Evolutionary conservation across 371 early-diverging fungal species (phyloP), one percentile per base, ranked within the genome.

Genomic region (Syncephalastrum contaminatum): DNA sequence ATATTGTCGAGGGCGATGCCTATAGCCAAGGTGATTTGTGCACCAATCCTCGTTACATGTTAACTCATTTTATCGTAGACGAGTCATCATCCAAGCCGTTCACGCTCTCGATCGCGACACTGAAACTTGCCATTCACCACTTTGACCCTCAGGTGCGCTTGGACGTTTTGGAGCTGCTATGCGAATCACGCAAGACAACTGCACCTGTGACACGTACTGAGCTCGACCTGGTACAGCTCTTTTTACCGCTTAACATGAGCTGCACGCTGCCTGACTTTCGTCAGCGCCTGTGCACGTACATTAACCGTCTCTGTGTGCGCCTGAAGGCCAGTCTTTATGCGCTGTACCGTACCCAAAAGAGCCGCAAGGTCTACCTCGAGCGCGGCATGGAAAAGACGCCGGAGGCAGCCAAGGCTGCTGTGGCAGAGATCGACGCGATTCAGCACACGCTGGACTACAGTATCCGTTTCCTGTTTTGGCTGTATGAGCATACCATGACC

Each of bases 121-220:
- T 86, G 16, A 73, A 74, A 21, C 63, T 73, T 4, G 88, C 93
- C 4, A 84, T 90, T 48, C 72, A 82, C 51, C 91, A 93, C 56
- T 75, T 79, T 1, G 92, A 92, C 59, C 66, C 70, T 41, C 83
- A 85, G 25, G 84, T 93, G n/a, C 86, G 95, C 7, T 73, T 86
- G 22, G 94, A 95, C 55, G 87, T 88, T 0, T 71, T 93, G 43
- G 92, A 90, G 4, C 70, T 95, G 4, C 63, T 94, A 10, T 90
- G 93, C 59, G 92, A 92, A 53, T 82, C 91, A 0, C 75, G 84
- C 39, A 85, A 87, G 36, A 76, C 83, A 4, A 83, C 87, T 0
- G 76, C 85, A 7, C 77, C 77, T n/a, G 72, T 88, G 4, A 81
- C 81, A 6, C 54, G 58, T 10, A 64, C 69, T 16, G 91, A 92